Conservation (phyloP, 768 basidiomycete species). For the Termitomyces titanicus region DNA sequence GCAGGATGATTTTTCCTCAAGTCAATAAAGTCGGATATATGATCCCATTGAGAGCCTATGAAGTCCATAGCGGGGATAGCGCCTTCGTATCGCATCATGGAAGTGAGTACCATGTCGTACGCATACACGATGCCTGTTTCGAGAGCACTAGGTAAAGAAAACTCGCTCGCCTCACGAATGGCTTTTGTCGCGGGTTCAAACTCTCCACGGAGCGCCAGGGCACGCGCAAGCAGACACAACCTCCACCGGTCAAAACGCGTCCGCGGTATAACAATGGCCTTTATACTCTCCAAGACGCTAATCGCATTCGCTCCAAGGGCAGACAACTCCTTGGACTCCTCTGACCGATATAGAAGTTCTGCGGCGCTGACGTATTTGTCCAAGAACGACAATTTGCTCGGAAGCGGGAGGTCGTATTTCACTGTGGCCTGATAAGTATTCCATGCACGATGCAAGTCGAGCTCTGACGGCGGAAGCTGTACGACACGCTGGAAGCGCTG, state of each 20-base stretch:
- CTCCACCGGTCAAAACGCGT: slow-evolving; percentile 12
- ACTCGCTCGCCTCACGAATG: slow-evolving; percentile 21
- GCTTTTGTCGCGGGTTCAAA: slow-evolving; percentile 13
- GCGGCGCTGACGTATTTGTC: slow-evolving; percentile 24
- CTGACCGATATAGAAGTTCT: slow-evolving; percentile 10
- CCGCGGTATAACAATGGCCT: not conserved
- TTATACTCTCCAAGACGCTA: not conserved
- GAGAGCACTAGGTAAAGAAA: slow-evolving; percentile 17
- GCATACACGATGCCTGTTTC: slow-evolving; percentile 21
- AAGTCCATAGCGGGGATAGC: slow-evolving; percentile 32
- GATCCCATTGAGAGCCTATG: slow-evolving; percentile 35
- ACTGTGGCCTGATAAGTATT: slow-evolving; percentile 26
- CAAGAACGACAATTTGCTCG: slow-evolving; percentile 14
- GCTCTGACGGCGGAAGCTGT: slow-evolving; percentile 7
- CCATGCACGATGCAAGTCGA: slow-evolving; percentile 40
- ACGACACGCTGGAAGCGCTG: slow-evolving; percentile 8
- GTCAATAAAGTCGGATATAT: slow-evolving; percentile 22
- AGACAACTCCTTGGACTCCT: not conserved
- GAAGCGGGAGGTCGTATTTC: slow-evolving; percentile 6
- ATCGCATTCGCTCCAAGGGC: not conserved
- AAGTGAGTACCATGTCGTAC: slow-evolving; percentile 35
- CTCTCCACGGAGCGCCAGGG: slow-evolving; percentile 8
- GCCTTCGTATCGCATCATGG: slow-evolving; percentile 29
- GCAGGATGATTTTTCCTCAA: not conserved
- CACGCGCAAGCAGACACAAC: slow-evolving; percentile 10